Evolutionary conservation across 805 yeast genomes (phyloP), one percentile per base, ranked within the genome.

Genomic region (Pichia ethanolica): DNA sequence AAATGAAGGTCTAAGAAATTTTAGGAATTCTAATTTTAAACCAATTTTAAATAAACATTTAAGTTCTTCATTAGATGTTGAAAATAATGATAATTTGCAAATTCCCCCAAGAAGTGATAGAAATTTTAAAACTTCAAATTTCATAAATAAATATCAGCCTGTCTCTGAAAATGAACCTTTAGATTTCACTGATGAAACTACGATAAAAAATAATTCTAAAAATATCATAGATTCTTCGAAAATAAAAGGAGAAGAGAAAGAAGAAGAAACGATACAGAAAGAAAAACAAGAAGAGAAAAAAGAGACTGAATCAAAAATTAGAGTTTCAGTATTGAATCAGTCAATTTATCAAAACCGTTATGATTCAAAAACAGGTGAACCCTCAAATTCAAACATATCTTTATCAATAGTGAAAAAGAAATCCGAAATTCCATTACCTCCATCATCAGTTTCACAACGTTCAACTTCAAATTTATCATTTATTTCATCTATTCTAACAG

Each of bases 251-350:
- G n/a, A n/a, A n/a, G n/a, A n/a, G n/a, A n/a, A n/a, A n/a, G n/a
- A n/a, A 45, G 39, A 11, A 26, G 4, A 26, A 12, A 7, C 5
- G 20, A n/a, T 25, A 30, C 20, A 14, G 9, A n/a, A 39, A 25
- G 37, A 14, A 20, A 33, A 26, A 30, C 5, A 12, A 60, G 57
- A 32, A 47, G 58, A 10, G 39, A 26, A 14, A 46, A 32, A 27
- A 5, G 48, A 30, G 11, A 12, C 5, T 33, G 30, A 35, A 20
- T 20, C 37, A 26, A 49, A 35, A 7, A 11, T 34, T 14, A 55
- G 63, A 41, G 60, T 64, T 6, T 63, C 68, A 0, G 60, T 64
- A 20, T 53, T 64, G 27, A 59, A 63, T 42, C 57, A 59, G 39
- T 59, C 66, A 3, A 44, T 64, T 11, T 62, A 59, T 44, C 61